phyloP scores from a whole-genome alignment of 345 rosid species.

The Camelina hispida region DNA sequence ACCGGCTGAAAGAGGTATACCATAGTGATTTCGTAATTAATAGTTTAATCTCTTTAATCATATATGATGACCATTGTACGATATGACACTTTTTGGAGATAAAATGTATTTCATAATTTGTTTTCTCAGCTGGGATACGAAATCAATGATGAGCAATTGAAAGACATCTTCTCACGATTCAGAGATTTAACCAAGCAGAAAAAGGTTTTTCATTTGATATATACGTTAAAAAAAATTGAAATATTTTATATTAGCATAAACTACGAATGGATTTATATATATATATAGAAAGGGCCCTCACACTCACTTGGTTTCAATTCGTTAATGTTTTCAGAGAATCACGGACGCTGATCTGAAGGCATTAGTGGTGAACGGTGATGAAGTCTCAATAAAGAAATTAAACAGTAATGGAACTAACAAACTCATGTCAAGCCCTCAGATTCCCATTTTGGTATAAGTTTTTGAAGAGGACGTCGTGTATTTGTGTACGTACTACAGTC shows the following conservation, averaged over 20 bases:
- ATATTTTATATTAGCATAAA: neutral
- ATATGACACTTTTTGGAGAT: neutral
- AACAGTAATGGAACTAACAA: slow-evolving; percentile 10
- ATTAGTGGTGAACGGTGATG: slow-evolving; percentile 12
- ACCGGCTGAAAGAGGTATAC: slow-evolving; percentile 77
- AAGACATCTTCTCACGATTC: slow-evolving; percentile 71
- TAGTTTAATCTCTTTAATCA: neutral
- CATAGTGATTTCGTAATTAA: neutral
- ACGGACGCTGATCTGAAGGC: slow-evolving; percentile 37
- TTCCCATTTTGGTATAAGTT: slow-evolving; percentile 14
- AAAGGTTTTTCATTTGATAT: slow-evolving; percentile 52
- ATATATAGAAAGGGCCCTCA: too few species aligned
- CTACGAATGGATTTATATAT: too few species aligned
- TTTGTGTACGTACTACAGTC: neutral
- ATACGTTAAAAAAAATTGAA: neutral
- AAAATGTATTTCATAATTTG: neutral
- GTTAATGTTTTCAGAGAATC: slow-evolving; percentile 29
- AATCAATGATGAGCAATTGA: slow-evolving; percentile 66
- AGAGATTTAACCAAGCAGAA: slow-evolving; percentile 83
- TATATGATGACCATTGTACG: neutral
- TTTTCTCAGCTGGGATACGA: slow-evolving; percentile 76
- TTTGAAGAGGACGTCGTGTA: neutral
- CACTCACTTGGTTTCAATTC: neutral
- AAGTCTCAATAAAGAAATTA: neutral
- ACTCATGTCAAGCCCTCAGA: slow-evolving; percentile 3